A percentile compares a stretch with the other conserved stretches of the same genome.
Conservation (phyloP, 1,139 yeast species). For the Candida sp. region DNA sequence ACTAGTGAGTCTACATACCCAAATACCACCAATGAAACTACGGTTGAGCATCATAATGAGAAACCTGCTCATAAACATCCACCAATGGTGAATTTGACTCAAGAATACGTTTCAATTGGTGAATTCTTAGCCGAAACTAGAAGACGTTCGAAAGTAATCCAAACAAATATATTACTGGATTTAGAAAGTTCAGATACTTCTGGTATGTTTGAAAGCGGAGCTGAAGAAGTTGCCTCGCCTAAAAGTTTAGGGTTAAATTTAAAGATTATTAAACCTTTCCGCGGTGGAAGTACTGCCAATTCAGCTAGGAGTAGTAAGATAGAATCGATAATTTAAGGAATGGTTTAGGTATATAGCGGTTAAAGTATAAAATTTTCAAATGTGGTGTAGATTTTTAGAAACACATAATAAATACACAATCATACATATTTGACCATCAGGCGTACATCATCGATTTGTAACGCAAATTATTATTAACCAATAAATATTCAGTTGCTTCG, state of each 20-base stretch:
- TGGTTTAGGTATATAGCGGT: not conserved
- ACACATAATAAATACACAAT: no score
- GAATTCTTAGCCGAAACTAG: conserved; percentile 10
- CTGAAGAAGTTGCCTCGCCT: conserved; percentile 16
- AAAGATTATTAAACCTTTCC: conserved; percentile 63
- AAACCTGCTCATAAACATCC: not conserved
- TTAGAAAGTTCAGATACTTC: conserved; percentile 9
- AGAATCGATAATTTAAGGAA: not conserved
- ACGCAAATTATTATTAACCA: no score
- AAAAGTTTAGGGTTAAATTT: conserved; percentile 44
- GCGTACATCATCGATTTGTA: no score
- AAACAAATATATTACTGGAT: not conserved
- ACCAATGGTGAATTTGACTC: conserved; percentile 7
- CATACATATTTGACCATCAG: no score
- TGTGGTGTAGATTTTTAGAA: not conserved
- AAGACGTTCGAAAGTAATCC: conserved; percentile 4
- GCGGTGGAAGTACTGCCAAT: conserved; percentile 41
- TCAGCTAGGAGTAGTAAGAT: not conserved
- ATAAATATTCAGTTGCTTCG: no score
- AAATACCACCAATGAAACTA: not conserved
- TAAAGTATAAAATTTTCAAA: no score
- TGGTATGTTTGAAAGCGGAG: conserved; percentile 6
- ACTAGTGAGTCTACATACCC: not conserved
- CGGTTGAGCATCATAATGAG: not conserved
- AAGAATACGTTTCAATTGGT: conserved; percentile 9